Percentiles rank a stretch among this genome's conserved stretches.
Evolutionary conservation across 306 rosid genomes (phyloP).

Genomic region (Trifolium subterraneum): DNA sequence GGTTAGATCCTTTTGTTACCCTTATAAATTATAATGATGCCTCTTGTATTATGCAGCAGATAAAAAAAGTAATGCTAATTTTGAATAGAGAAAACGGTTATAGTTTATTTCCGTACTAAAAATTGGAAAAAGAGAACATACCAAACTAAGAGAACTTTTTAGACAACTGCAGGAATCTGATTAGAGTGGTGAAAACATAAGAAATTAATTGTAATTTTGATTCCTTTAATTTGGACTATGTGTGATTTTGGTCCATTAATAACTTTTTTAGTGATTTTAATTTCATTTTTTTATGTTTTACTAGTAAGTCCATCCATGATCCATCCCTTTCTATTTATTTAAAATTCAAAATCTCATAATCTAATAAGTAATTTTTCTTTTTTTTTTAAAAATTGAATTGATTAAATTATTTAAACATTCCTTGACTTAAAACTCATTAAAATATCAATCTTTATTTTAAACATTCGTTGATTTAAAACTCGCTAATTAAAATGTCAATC

Average conservation of each 20-base stretch:
- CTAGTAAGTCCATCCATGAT: background rate
- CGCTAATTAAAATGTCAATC: background rate
- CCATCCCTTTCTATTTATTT: background rate
- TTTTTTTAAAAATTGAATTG: background rate
- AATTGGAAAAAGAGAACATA: conserved; percentile 4
- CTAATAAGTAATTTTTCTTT: background rate
- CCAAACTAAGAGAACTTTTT: background rate
- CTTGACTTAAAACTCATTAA: conserved; percentile 12
- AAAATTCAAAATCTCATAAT: background rate
- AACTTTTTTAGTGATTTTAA: background rate
- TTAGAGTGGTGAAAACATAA: background rate
- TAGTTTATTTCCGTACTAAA: conserved; percentile 13
- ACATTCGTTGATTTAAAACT: conserved; percentile 2
- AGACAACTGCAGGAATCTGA: conserved; percentile 25
- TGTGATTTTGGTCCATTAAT: background rate
- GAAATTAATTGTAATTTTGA: background rate
- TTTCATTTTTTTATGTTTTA: background rate
- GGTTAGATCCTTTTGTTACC: conserved; percentile 10
- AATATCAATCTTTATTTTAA: background rate
- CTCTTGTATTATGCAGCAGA: conserved; percentile 7
- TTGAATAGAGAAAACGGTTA: conserved; percentile 29
- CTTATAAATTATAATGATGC: conserved; percentile 9
- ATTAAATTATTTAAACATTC: background rate
- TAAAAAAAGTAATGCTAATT: background rate
- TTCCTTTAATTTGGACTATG: conserved; percentile 4